Evolutionary conservation across 176 grass and related monocot genomes (phyloP), one percentile per base, ranked within the genome.

Genomic region (Leersia perrieri): DNA sequence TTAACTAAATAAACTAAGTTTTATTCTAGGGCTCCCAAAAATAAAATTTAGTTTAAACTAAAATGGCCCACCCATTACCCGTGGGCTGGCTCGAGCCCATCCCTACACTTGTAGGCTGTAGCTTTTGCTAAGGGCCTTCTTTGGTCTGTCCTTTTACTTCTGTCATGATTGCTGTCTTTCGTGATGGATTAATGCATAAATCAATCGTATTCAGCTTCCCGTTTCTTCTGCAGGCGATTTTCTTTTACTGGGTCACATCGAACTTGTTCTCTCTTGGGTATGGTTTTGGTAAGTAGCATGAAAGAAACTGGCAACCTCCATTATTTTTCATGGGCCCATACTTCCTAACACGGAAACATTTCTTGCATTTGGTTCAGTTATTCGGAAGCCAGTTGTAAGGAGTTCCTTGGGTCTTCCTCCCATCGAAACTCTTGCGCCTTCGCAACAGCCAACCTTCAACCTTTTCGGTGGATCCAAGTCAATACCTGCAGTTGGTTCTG

Each of bases 211-310:
- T 42, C 58, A 75, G 63, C 66, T n/a, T 77, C 22, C 80, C 4
- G 16, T 87, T 45, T 44, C 15, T 71, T 61, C 57, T 75, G 31
- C 82, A 98, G 95, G 95, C 92, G 78, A 90, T 98, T 90, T 95
- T 98, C 79, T 95, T 80, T 86, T 95, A 98, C 77, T 95, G 92
- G 95, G 47, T 94, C 18, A 95, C 95, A 16, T 92, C 95, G 13
- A 98, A 93, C 76, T 70, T 98, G 83, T 98, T 95, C 75, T 98
- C 95, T 9, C 88, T 95, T 82, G 64, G 66, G 34, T 93, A 91
- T 62, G 92, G 95, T 65, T 87, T 55, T 18, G 84, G 95, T 95
- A 73, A 88, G 90, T 87, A 60, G 28, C 47, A 68, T 40, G n/a
- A 7, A 33, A 77, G 36, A 75, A 12, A 75, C 34, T 58, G 28